A percentile compares a stretch with the other conserved stretches of the same genome.
Evolutionary conservation across 1,139 yeast species (phyloP).

Genomic region (Protomyces inouyei): DNA sequence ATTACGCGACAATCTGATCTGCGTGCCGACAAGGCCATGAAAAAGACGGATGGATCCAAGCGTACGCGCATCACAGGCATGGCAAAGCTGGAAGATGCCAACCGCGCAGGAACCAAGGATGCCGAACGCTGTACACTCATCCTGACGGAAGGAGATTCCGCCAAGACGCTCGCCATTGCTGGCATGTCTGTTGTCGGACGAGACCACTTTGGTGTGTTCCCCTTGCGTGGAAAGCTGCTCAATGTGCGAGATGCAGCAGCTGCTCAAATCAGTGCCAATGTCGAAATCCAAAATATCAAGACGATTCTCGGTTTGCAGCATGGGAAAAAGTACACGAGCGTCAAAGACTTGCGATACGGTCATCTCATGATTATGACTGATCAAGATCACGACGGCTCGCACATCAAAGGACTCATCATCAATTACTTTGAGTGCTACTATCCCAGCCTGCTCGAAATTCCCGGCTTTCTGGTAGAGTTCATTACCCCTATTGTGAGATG

Average conservation of each 20-base stretch:
- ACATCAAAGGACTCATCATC: slow-evolving; percentile 91
- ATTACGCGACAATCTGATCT: slow-evolving; percentile 77
- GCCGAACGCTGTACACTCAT: slow-evolving; percentile 89
- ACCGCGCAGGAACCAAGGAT: slow-evolving; percentile 90
- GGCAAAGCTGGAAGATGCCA: slow-evolving; percentile 91
- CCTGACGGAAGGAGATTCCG: slow-evolving; percentile 96
- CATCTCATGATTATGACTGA: slow-evolving; percentile 99
- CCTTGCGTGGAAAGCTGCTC: slow-evolving; percentile 87
- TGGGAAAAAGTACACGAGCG: slow-evolving; percentile 71
- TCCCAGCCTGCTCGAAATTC: slow-evolving; percentile 85
- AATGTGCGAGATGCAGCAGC: slow-evolving; percentile 96
- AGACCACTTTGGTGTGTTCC: slow-evolving; percentile 93
- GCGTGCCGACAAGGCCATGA: slow-evolving; percentile 81
- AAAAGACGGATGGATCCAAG: slow-evolving; percentile 84
- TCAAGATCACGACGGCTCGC: slow-evolving; percentile 99
- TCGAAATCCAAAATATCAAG: slow-evolving; percentile 90
- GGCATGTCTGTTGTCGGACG: slow-evolving; percentile 95
- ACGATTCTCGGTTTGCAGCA: slow-evolving; percentile 95
- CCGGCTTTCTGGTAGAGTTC: slow-evolving; percentile 88
- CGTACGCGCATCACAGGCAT: slow-evolving; percentile 83
- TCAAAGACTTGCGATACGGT: slow-evolving; percentile 80
- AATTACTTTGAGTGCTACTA: slow-evolving; percentile 90
- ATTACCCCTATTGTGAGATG: slow-evolving; percentile 97
- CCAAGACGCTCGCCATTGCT: slow-evolving; percentile 84
- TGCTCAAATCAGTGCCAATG: slow-evolving; percentile 86